Evolutionary conservation across 2,329 filamentous ascomycete species (phyloP), one percentile per base, ranked within the genome.

Genomic region (Exophiala viscosa): DNA sequence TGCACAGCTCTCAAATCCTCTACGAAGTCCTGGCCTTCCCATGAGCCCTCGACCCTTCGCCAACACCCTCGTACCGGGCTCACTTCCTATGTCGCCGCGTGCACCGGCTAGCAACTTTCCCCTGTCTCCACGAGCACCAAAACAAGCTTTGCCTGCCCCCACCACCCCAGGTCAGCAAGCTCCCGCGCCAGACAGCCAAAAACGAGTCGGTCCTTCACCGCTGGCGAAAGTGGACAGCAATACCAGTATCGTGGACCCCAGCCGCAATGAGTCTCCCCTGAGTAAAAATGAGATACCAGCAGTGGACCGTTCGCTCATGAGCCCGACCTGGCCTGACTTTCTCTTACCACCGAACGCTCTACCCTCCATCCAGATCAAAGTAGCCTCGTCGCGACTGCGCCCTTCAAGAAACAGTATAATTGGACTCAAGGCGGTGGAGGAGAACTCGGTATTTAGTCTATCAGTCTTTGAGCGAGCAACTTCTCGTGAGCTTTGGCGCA

Each of bases 301-400:
- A 13, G 82, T 96, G 17, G 95, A 84, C 67, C 86, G 79, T 62
- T 90, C 90, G 1, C 79, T 96, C 17, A 78, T 90, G 4, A 90
- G 87, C 0, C 90, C 96, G 0, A 88, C 95, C 60, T 92, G 90
- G 66, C 90, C 92, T 1, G 87, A 89, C 57, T 78, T 97, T 6
- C 73, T 97, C 17, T 76, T 99, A 1, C 85, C 90, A 8, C 92
- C 93, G 0, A 95, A 95, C 67, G 90, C 91, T 5, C 76, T 99
- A 6, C 87, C 89, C 3, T 89, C 88, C 1, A 86, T 99, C 50
- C 82, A 87, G 58, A 84, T 96, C 43, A 88, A 82, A 67, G 92
- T 96, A 3, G 89, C 90, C 3, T 97, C 93, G 3, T 97, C 93
- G 17, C 85, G 93, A n/a, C 84, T 99, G 76, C 90, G 89, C 66